phyloP scores from a whole-genome alignment of 2,329 filamentous ascomycete species.

The Fusarium hostae region DNA sequence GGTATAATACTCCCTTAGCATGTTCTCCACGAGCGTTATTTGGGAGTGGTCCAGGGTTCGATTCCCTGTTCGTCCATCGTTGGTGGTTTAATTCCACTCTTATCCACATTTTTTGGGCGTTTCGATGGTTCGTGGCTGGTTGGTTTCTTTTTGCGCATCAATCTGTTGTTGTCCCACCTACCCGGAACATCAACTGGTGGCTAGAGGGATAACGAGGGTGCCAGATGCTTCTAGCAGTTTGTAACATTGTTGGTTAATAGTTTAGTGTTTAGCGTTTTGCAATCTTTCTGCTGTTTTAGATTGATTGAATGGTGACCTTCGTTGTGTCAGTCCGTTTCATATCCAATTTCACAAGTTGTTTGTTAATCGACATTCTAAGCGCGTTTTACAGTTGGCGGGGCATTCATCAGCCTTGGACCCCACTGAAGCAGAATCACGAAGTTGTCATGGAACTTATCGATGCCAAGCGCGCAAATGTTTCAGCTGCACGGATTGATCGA shows the following conservation, averaged over 20 bases:
- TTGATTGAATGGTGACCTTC: neutral
- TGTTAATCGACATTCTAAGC: accelerated
- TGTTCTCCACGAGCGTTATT: neutral
- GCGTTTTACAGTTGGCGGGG: too few relatives aligned
- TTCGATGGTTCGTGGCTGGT: accelerated
- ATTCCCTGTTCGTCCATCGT: conserved; percentile 35
- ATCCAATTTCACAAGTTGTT: accelerated
- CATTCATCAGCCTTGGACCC: neutral
- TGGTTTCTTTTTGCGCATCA: neutral
- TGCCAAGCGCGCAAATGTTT: neutral
- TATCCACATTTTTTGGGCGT: conserved; percentile 21
- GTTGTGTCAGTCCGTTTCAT: accelerated
- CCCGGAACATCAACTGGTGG: neutral
- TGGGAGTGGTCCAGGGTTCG: conserved; percentile 40
- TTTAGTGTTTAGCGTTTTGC: accelerated
- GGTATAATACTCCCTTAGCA: conserved; percentile 41
- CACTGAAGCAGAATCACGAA: neutral
- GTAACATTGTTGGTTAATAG: accelerated
- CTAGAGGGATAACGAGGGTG: accelerated
- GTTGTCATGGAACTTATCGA: neutral
- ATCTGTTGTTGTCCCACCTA: neutral
- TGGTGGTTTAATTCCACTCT: conserved; percentile 25
- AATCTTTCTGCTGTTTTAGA: accelerated
- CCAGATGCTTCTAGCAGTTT: accelerated
- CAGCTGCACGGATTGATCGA: neutral